These are phyloP conservation scores for Neopestalotiopsis sp. DNA, from an alignment of 2,329 filamentous ascomycete species.

Conservation along the genomic window DNA sequence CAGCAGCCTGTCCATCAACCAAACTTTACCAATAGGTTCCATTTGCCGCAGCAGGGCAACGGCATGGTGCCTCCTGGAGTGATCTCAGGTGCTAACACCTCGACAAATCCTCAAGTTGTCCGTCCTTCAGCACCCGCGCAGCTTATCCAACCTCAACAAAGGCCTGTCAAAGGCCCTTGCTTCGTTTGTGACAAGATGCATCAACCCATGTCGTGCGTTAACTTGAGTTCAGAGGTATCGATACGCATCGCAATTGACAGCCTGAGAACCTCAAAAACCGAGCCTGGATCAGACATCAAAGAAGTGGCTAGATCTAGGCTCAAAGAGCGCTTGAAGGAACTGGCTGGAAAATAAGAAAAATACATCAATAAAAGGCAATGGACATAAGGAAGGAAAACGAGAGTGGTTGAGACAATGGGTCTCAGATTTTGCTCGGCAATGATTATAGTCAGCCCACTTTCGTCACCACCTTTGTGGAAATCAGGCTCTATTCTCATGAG, in stretches of 20 bases:
- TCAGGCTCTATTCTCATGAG: neutral
- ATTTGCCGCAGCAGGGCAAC: neutral
- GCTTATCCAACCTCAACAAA: neutral
- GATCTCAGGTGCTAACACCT: neutral
- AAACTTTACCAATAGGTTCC: neutral
- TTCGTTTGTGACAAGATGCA: constrained; percentile 26
- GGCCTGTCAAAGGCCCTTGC: constrained; percentile 21
- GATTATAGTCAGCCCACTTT: neutral
- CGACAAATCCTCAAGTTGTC: neutral
- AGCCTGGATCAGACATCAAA: constrained; percentile 11
- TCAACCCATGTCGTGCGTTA: constrained; percentile 24
- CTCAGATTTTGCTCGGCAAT: neutral
- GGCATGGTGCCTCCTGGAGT: neutral
- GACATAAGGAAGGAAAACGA: neutral
- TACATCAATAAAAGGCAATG: neutral
- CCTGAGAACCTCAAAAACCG: constrained; percentile 24
- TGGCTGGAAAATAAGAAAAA: neutral
- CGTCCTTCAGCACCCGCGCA: neutral
- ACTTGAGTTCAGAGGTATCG: constrained; percentile 31
- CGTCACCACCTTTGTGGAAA: neutral
- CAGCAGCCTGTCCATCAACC: neutral
- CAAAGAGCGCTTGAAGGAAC: neutral
- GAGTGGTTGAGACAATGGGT: neutral
- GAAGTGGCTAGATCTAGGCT: neutral
- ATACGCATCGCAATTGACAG: constrained; percentile 35